Evolutionary conservation across 352 stramenopile genomes (phyloP).

Genomic region (Phytophthora citrophthora): DNA sequence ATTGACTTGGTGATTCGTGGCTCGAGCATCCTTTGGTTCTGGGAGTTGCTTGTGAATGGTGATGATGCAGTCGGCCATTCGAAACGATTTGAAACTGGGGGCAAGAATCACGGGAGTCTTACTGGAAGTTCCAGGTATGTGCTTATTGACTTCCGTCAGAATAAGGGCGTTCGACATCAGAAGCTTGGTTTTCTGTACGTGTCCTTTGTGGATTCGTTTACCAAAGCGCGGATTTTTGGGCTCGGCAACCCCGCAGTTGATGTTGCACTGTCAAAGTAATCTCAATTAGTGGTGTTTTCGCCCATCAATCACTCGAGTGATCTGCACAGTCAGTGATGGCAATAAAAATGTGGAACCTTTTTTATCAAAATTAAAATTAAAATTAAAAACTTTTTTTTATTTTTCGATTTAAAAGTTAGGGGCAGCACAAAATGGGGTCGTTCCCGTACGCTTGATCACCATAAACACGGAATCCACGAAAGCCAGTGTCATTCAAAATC

Average conservation of each 20-base stretch:
- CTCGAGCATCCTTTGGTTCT: slow-evolving; percentile 29
- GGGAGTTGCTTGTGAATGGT: slow-evolving; percentile 41
- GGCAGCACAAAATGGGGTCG: background rate
- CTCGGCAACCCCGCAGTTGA: background rate
- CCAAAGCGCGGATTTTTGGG: slow-evolving; percentile 24
- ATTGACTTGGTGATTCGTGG: slow-evolving; percentile 42
- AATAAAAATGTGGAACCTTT: too few species aligned
- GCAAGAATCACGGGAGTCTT: slow-evolving; percentile 28
- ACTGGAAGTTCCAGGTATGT: slow-evolving; percentile 35
- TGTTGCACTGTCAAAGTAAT: slow-evolving; percentile 12
- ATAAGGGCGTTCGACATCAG: slow-evolving; percentile 27
- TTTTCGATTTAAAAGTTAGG: too few species aligned
- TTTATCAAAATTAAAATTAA: too few species aligned
- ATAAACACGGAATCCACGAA: background rate
- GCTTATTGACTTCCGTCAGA: slow-evolving; percentile 40
- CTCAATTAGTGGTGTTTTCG: too few species aligned
- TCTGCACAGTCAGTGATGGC: too few species aligned
- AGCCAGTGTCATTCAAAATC: background rate
- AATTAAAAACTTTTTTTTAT: too few species aligned
- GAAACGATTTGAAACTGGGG: slow-evolving; percentile 29
- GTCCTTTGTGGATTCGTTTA: slow-evolving; percentile 37
- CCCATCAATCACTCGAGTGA: too few species aligned
- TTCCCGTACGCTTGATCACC: background rate
- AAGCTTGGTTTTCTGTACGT: slow-evolving; percentile 36
- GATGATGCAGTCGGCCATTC: slow-evolving; percentile 27